phyloP scores from a whole-genome alignment of 768 basidiomycete species.

The Suillus subaureus region DNA sequence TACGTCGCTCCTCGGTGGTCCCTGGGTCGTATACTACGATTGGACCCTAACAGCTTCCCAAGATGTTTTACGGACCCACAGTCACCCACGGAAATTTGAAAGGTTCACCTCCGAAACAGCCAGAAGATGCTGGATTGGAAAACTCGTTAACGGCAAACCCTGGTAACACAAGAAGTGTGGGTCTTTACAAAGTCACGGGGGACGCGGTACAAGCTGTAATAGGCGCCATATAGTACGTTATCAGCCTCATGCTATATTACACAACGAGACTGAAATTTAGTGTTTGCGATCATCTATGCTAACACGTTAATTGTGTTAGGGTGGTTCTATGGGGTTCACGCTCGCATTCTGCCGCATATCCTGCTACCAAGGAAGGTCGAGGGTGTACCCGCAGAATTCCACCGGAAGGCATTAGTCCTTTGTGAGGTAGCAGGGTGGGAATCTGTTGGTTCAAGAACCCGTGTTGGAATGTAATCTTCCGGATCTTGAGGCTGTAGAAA shows the following conservation, averaged over 20 bases:
- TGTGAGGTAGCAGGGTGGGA: conserved; percentile 29
- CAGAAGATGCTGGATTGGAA: conserved; percentile 27
- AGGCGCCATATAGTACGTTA: conserved; percentile 71
- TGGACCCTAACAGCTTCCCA: conserved; percentile 59
- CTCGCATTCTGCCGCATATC: conserved; percentile 35
- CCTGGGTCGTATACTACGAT: conserved; percentile 69
- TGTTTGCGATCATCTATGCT: conserved; percentile 16
- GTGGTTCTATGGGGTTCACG: conserved; percentile 37
- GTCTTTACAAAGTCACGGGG: conserved; percentile 76
- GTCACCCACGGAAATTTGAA: conserved; percentile 2
- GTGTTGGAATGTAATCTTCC: not conserved
- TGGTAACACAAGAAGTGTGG: conserved; percentile 52
- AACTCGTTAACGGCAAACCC: conserved; percentile 31
- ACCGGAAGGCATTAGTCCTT: conserved; percentile 24
- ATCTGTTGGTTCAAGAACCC: conserved; percentile 12
- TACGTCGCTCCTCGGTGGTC: conserved; percentile 74
- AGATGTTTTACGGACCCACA: conserved; percentile 28
- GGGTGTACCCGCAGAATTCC: conserved; percentile 34
- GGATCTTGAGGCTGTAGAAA: conserved; percentile 10
- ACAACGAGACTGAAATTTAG: not conserved
- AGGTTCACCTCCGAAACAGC: conserved; percentile 3
- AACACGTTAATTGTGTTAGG: conserved; percentile 17
- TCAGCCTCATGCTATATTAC: conserved; percentile 19
- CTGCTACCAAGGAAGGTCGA: conserved; percentile 27
- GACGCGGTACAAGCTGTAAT: conserved; percentile 74